phyloP scores from a whole-genome alignment of 129 eudicot species.

The Kitagawia praeruptora region DNA sequence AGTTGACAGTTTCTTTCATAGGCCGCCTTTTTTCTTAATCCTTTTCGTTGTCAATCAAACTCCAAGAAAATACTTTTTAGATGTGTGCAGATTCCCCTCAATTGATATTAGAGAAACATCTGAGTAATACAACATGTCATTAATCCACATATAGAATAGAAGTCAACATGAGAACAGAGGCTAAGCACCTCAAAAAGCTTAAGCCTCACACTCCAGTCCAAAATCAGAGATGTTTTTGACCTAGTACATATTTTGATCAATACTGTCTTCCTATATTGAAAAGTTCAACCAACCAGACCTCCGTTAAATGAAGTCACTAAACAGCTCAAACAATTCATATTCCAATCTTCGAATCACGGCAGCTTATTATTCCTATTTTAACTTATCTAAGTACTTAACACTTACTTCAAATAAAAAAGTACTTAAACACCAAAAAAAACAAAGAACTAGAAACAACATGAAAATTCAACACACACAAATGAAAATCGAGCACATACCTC shows the following conservation, averaged over 20 bases:
- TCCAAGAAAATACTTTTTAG: not conserved
- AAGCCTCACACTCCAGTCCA: not conserved
- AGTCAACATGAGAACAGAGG: not conserved
- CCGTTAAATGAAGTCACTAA: not conserved
- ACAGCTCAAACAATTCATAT: not conserved
- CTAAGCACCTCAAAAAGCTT: constrained; percentile 1
- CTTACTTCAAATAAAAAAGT: not conserved
- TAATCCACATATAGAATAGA: not conserved
- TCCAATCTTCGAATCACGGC: not conserved
- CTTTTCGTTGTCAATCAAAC: not conserved
- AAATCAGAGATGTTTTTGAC: not conserved
- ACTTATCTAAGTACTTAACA: not conserved
- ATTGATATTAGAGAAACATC: too few relatives aligned
- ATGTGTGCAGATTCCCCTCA: not conserved
- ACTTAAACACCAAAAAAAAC: not conserved
- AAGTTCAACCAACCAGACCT: constrained; percentile 13
- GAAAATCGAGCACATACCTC: constrained; percentile 19
- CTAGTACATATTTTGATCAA: not conserved
- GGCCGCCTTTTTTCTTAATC: too few relatives aligned
- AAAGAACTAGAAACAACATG: not conserved
- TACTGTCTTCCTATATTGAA: not conserved
- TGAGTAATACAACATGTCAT: not conserved
- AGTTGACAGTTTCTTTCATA: too few relatives aligned
- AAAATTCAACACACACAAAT: not conserved
- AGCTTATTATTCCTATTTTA: not conserved